A percentile compares a stretch with the other conserved stretches of the same genome.
Conservation (phyloP, 345 rosid genomes). For the Conringia planisiliqua region DNA sequence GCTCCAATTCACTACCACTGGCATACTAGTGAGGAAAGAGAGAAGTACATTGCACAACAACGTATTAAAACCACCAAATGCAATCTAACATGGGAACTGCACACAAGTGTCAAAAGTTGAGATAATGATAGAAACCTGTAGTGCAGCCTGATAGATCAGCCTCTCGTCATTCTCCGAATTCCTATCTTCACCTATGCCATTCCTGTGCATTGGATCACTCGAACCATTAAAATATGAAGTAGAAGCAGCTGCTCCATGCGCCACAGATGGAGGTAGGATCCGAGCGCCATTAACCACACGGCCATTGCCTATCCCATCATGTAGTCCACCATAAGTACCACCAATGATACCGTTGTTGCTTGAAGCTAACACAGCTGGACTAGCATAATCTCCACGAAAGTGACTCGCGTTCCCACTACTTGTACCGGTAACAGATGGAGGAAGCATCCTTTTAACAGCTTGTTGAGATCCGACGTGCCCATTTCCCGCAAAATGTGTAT, state of each 20-base stretch:
- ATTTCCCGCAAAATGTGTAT: conserved; percentile 37
- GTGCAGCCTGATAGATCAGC: conserved; percentile 83
- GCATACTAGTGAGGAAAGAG: neutral
- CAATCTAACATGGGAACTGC: neutral
- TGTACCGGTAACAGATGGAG: conserved; percentile 36
- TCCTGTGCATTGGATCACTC: conserved; percentile 44
- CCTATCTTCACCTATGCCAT: conserved; percentile 56
- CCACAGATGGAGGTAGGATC: conserved; percentile 59
- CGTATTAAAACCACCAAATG: neutral
- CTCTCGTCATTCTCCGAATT: conserved; percentile 59
- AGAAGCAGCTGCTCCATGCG: conserved; percentile 43
- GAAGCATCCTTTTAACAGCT: conserved; percentile 58
- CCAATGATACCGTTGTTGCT: conserved; percentile 39
- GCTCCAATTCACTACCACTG: neutral
- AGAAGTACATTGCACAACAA: neutral
- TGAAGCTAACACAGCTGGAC: conserved; percentile 38
- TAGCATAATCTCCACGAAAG: conserved; percentile 39
- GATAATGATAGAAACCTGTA: conserved; percentile 56
- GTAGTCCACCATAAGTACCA: conserved; percentile 36
- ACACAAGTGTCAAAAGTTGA: neutral
- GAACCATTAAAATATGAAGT: conserved; percentile 44
- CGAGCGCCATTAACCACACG: conserved; percentile 53
- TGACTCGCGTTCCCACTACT: conserved; percentile 39
- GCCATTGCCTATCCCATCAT: conserved; percentile 41
- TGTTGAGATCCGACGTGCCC: conserved; percentile 53